Base-by-base conservation (phyloP, 805 yeast genomes). In the Aciculoconidium aculeatum region DNA sequence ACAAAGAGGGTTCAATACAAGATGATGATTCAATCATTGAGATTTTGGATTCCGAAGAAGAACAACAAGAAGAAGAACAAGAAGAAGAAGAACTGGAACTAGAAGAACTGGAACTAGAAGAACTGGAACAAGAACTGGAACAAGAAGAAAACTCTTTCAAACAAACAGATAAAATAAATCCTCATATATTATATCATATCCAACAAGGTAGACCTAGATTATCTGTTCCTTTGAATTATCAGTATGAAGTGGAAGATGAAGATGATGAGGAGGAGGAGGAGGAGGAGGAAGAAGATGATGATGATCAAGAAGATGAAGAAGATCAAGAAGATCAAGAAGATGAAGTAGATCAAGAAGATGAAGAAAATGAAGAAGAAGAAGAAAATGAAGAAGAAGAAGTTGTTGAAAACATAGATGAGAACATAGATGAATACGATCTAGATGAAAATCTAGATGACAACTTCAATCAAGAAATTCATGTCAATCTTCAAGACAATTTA, bases 121-220 rank as follows among this genome's bases (percentile, higher is more conserved):
- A 11, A 1, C 17, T 14, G 6, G 23, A 32, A n/a, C 17, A 24
- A 3, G 25, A 17, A n/a, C 29, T 28, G 9, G 36, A 28, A 11
- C 28, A 29, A 4, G 23, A 17, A 7, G 16, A 17, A 7, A 24
- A 17, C 5, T 17, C 11, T 4, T 11, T 17, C 9, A 21, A 22
- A 7, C 21, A 19, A 14, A 9, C 14, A 11, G 13, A 8, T 18
- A 8, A 11, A 15, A 22, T 22, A 11, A 9, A 24, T 7, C 5
- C 28, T 7, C 23, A 9, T 7, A 25, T 24, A 4, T 10, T 17
- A 7, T 30, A 20, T 15, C 23, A 16, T 10, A 11, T 32, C 15
- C 31, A 28, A 11, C 13, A 32, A 16, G 35, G 35, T 9, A 14
- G 35, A 11, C 35, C 35, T 10, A 23, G 35, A 16, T 21, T 32